phyloP scores from a whole-genome alignment of 2,329 filamentous ascomycete genomes.

The Phoma herbarum region DNA sequence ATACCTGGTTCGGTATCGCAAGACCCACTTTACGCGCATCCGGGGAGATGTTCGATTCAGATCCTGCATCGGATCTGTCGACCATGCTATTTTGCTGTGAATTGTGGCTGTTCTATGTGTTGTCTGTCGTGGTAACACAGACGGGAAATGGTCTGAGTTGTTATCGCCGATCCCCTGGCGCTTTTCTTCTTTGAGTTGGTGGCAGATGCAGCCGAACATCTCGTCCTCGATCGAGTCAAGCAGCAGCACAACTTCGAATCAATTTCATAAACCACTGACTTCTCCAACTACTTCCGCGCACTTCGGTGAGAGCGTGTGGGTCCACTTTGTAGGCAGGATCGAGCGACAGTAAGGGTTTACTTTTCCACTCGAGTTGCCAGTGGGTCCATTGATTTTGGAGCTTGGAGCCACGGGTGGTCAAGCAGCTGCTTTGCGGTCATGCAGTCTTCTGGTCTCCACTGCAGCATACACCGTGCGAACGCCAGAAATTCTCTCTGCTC shows the following conservation, averaged over 20 bases:
- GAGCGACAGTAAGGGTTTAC: slow-evolving; percentile 1
- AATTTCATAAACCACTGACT: slow-evolving; percentile 1
- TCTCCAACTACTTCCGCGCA: background rate
- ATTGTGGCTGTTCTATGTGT: background rate
- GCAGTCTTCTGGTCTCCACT: slow-evolving; percentile 49
- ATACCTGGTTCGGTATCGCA: slow-evolving; percentile 3
- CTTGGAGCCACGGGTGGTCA: slow-evolving; percentile 25
- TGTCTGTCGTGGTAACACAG: background rate
- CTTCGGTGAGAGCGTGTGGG: slow-evolving; percentile 6
- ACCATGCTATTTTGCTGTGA: background rate
- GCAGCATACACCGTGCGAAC: slow-evolving; percentile 49
- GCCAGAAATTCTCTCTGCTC: slow-evolving; percentile 41
- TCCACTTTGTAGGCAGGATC: background rate
- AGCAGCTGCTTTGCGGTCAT: slow-evolving; percentile 28
- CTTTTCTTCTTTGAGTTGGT: slow-evolving; percentile 10
- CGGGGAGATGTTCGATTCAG: slow-evolving; percentile 15
- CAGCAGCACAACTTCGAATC: slow-evolving; percentile 6
- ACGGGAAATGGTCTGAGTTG: background rate
- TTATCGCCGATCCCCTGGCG: slow-evolving; percentile 11
- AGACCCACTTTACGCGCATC: slow-evolving; percentile 16
- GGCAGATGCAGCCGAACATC: background rate
- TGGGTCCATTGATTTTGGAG: background rate
- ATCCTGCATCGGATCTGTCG: slow-evolving; percentile 3
- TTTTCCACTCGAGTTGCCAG: background rate
- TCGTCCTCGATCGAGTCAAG: slow-evolving; percentile 2